A percentile compares a stretch with the other conserved stretches of the same genome.
phyloP scores from a whole-genome alignment of 768 basidiomycete genomes.

The Xanthoconium stramineum region DNA sequence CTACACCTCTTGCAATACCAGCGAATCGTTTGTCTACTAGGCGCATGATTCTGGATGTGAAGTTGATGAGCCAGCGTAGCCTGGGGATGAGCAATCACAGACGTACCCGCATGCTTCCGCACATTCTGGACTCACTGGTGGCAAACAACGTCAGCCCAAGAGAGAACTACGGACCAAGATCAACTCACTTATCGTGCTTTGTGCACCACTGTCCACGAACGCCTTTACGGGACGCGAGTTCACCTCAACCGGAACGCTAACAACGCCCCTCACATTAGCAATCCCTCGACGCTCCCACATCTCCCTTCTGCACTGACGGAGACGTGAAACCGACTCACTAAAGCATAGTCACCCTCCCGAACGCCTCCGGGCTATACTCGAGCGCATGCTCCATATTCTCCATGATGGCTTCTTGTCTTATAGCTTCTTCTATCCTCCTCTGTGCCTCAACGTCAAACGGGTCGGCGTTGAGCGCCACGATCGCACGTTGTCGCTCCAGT shows the following conservation, averaged over 20 bases:
- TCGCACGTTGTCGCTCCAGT: constrained; percentile 55
- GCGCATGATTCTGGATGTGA: constrained; percentile 74
- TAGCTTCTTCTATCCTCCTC: constrained; percentile 88
- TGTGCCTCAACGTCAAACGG: constrained; percentile 94
- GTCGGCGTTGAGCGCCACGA: constrained; percentile 73
- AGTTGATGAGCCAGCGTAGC: constrained; percentile 2
- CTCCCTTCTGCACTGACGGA: background rate
- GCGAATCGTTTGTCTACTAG: constrained; percentile 83
- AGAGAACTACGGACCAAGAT: background rate
- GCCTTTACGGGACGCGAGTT: constrained; percentile 90
- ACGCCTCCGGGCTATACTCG: constrained; percentile 90
- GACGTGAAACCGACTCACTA: constrained; percentile 58
- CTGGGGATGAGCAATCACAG: background rate
- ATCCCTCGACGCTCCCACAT: background rate
- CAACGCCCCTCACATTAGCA: constrained; percentile 10
- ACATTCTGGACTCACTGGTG: constrained; percentile 82
- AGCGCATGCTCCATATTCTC: constrained; percentile 95
- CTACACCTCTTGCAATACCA: constrained; percentile 91
- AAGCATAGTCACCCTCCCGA: constrained; percentile 94
- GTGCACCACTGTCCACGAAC: constrained; percentile 98
- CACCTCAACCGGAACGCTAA: constrained; percentile 86
- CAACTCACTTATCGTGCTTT: constrained; percentile 87
- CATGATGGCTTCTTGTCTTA: constrained; percentile 81
- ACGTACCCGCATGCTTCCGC: constrained; percentile 88
- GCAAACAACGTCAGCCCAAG: background rate